Evolutionary conservation across 768 basidiomycete species (phyloP), one percentile per base, ranked within the genome.

Genomic region (Mrakia frigida): DNA sequence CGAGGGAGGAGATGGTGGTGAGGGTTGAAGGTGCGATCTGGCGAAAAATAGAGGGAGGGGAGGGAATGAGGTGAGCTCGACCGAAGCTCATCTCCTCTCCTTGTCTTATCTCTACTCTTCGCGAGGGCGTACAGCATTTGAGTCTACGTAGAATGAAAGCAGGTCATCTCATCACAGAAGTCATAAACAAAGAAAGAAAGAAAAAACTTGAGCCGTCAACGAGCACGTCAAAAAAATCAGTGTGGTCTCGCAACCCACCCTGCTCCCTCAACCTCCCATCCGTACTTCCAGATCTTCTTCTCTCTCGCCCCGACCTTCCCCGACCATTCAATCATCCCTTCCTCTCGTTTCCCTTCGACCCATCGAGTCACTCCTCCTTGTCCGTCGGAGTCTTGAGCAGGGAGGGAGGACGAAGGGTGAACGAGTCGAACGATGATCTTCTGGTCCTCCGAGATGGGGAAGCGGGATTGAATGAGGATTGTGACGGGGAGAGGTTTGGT

Each of bases 251-350:
- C 73, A 13, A 63, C 73, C 73, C 73, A 74, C 13, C 60, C 73
- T 3, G 6, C 31, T 5, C 73, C 73, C 61, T 74, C 73, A 0
- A 74, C 73, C 23, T 74, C 73, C 73, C 73, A 74, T 41, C 41
- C 41, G 28, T 41, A 74, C 28, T 31, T 46, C 60, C 60, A 65
- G 2, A n/a, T n/a, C 28, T 39, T 35, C 60, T 74, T 74, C 35
- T 33, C 28, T 28, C 73, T 43, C 28, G 37, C 41, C 7, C 33
- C 41, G n/a, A 74, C 28, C 37, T 28, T 31, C n/a, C 73, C 73
- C 18, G 28, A 46, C 73, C 73, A 74, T 28, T 63, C 41, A 10
- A 61, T 59, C 60, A 46, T 63, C 4, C 73, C 73, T 13, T 65
- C 73, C 25, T 72, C 70, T 31, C 23, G 35, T 53, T 21, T 37